Evolutionary conservation across 192 early-diverging fungal species (phyloP), one percentile per base, ranked within the genome.

Genomic region (Helicostylum pulchrum): DNA sequence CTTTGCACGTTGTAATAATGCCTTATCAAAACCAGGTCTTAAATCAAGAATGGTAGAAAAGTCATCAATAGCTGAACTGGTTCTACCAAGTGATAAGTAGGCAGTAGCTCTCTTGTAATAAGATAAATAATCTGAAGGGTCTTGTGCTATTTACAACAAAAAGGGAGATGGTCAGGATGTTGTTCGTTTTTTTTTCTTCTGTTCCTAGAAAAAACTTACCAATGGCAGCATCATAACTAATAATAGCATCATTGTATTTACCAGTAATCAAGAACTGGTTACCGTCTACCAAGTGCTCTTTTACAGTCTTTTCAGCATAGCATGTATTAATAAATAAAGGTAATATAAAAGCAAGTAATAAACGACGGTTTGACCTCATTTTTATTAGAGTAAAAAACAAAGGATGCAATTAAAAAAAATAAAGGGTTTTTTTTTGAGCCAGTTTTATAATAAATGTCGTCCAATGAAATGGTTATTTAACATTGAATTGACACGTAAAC

Each of bases 91-190:
- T 14, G 83, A 82, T 48, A 97, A 70, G 53, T 94, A 87, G 15
- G 89, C 88, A 15, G 90, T 86, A 2, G 94, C 96, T 49, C 95
- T 82, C 68, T 90, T 87, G 68, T 90, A 96, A 77, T 90, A 91
- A 20, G 88, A 89, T 19, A 94, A 69, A 62, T 95, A 92, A 80
- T 92, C 89, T 47, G 80, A 73, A 20, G 92, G 89, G 63, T 98
- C 93, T 49, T 75, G 71, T 34, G 77, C 90, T 79, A 81, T 26
- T 36, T 14, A 20, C 26, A 26, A 23, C 39, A 30, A 42, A 19
- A 30, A 21, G 34, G 9, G 17, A 20, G 34, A 31, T 26, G 42
- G 21, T 12, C 23, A 55, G 44, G 19, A 19, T 36, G 45, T 59
- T 15, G 53, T 56, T 26, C 5, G 8, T 23, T 36, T 9, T 61